Base-by-base conservation (phyloP, 2,329 filamentous ascomycete genomes). In the Escovopsis sp. region DNA sequence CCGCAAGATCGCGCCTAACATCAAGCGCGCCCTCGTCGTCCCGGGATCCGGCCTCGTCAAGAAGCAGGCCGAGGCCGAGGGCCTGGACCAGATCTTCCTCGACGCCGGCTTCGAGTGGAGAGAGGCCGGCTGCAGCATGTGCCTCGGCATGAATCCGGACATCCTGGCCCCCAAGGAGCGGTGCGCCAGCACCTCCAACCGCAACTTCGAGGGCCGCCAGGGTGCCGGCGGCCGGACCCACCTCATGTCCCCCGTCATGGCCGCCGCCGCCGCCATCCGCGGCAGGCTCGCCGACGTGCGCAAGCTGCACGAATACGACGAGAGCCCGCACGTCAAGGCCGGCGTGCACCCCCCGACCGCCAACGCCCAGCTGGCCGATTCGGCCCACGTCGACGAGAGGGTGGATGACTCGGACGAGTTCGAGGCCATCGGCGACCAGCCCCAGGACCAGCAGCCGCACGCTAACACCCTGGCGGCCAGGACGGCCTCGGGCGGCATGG, bases 101-200 rank as follows among this genome's bases (percentile, higher is more conserved):
- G 84, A 93, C 41, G 87, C 90, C 33, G 90, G 90, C 7, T 96
- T 96, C 46, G 88, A 96, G 57, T 96, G 88, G 88, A 76, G 90
- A 54, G 90, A 98, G 64, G 90, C 90, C 45, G 90, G 90, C 34
- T 98, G 90, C 72, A 93, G 84, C 43, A 98, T 98, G 90, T 96
- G 90, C 56, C 71, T 98, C 37, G 90, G 90, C 55, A 98, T 98
- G 88, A 98, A 98, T 66, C 88, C 90, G 0, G 90, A 98, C 56
- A 96, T 98, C 43, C 72, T 96, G 32, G 76, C 86, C 2, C 87
- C 90, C 36, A 73, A 80, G 56, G 90, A 98, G 63, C 79, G 90
- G 51, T 96, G 90, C 55, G 90, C 90, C 29, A 88, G 80, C 53
- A 96, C 90, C 34, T 92, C 84, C 43, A 96, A 96, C 65, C 82